Evolutionary conservation across 352 stramenopile species (phyloP), one percentile per base, ranked within the genome.

Genomic region (Phytophthora ramorum): DNA sequence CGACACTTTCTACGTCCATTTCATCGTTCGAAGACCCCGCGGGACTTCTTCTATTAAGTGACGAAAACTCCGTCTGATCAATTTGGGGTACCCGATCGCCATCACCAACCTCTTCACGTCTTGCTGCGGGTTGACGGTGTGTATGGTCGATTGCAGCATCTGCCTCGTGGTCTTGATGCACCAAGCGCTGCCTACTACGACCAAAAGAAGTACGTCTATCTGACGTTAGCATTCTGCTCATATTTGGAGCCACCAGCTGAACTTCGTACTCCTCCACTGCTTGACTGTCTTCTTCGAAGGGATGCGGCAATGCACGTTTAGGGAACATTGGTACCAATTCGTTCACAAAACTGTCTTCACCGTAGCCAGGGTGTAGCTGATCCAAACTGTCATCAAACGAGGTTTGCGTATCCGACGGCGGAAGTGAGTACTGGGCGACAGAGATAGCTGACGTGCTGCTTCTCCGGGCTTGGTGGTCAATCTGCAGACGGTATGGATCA

Each of bases 291-390:
- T 67, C 57, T 20, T 78, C 56, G 24, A 66, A 16, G 49, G 53
- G 58, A 35, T 41, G 45, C 38, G 50, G 30, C 13, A 65, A 19
- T 8, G 12, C 32, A 30, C 34, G 56, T 16, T 58, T 72, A 13
- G 72, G 68, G 48, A 93, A 93, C 51, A 93, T 85, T 7, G 84
- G 82, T 0, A 93, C 67, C 28, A 93, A 45, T 17, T 82, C 66
- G 53, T 90, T 87, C 28, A 89, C 67, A 8, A 92, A 79, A 35
- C 72, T 79, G 32, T 85, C 76, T 19, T 81, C 59, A 12, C 61
- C 60, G 7, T 67, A 43, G 6, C 17, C 66, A 60, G 48, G 30
- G 9, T 58, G 54, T 1, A 66, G 32, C 0, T 58, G 64, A 51
- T 70, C 58, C n/a, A 86, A 66, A 32, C 66, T 89, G 16, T 83